Base-by-base conservation (phyloP, 805 yeast genomes). In the Candida arabinofermentans region DNA sequence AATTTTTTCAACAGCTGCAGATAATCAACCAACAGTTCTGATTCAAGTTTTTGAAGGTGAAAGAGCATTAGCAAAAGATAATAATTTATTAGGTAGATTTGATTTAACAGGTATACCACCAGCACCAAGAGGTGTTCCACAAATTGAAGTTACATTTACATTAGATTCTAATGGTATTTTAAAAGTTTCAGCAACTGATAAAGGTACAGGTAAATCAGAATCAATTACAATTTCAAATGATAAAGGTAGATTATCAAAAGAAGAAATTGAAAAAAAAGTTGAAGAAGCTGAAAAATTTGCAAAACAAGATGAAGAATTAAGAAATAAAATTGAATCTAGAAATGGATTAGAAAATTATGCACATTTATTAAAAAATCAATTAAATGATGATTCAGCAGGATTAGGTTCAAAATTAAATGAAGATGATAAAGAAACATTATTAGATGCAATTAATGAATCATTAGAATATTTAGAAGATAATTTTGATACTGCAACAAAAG, bases 191-290 rank as follows among this genome's bases (percentile, higher is more conserved):
- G 83, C 81, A 7, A 63, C 70, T n/a, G 83, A 77, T 51, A 75
- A 72, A 57, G 74, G 71, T 47, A 73, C 76, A 36, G 71, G 73
- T 46, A 74, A 75, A 59, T 57, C 74, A 32, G 79, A 75, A 27
- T 72, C 78, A 43, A 71, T 71, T 40, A 70, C 72, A 40, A 71
- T 71, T 38, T 63, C 74, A 36, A 72, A 70, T 42, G 72, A 69
- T 50, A 67, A 71, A 43, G 71, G 71, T 46, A 75, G 81, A 74
- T 70, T 77, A 59, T 75, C 81, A 44, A 79, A 87, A 72, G 96
- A 90, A 49, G 96, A 89, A 50, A 90, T 91, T 58, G 97, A 91
- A 59, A 87, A 91, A 71, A 91, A 91, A 96, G 96, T 91, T 50
- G 93, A 81, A 62, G 98, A 91, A 64, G 97, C 97, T 56, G 98